These are phyloP conservation scores for Backusella psychrophila DNA, from an alignment of 192 early-diverging fungal species.

Conservation along the genomic window DNA sequence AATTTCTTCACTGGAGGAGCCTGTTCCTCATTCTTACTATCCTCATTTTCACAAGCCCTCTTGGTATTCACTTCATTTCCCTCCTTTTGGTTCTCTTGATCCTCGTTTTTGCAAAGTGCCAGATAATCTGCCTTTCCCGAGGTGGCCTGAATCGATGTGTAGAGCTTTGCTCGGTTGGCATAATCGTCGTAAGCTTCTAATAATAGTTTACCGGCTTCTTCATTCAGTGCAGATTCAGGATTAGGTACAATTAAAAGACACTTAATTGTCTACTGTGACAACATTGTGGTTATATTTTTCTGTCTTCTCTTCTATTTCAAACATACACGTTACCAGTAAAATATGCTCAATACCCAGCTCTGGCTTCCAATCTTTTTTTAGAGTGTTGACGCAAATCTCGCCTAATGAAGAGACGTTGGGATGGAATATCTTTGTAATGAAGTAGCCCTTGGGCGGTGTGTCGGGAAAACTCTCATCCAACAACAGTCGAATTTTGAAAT, in stretches of 20 bases:
- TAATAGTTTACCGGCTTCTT: slow-evolving; percentile 89
- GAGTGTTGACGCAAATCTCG: slow-evolving; percentile 93
- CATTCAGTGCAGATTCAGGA: slow-evolving; percentile 93
- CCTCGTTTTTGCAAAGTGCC: background rate
- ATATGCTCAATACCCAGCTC: slow-evolving; percentile 83
- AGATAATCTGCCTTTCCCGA: slow-evolving; percentile 26
- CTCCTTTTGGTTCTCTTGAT: background rate
- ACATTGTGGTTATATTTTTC: background rate
- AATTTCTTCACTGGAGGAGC: background rate
- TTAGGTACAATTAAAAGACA: slow-evolving; percentile 94
- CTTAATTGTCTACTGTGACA: slow-evolving; percentile 80
- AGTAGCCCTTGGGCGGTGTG: slow-evolving; percentile 81
- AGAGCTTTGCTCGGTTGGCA: slow-evolving; percentile 72
- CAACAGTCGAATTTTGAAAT: slow-evolving; percentile 68
- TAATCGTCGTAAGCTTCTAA: slow-evolving; percentile 87
- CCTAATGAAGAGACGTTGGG: slow-evolving; percentile 88
- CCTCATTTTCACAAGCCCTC: background rate
- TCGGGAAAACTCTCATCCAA: slow-evolving; percentile 76
- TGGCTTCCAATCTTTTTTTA: slow-evolving; percentile 96
- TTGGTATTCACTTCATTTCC: background rate
- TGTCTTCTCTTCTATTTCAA: background rate
- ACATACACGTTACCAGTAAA: slow-evolving; percentile 60
- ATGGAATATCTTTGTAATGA: slow-evolving; percentile 96
- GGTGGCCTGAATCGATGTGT: slow-evolving; percentile 79
- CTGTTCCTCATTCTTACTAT: background rate